Evolutionary conservation across 2,329 filamentous ascomycete species (phyloP).

Genomic region (Coniella vitis): DNA sequence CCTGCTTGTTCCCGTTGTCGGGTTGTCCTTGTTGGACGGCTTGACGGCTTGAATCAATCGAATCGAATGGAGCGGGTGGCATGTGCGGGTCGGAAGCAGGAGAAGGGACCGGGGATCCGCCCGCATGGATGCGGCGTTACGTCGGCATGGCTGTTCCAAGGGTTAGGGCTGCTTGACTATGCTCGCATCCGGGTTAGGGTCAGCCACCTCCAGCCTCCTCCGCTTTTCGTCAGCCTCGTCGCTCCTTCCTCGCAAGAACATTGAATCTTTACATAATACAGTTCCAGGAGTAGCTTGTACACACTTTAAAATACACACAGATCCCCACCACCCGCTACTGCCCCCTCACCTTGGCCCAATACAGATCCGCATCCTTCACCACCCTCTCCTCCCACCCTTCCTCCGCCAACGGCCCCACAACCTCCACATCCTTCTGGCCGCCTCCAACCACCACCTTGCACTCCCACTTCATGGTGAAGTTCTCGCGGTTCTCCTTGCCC

Average conservation of each 20-base stretch:
- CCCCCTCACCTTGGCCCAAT: constrained; percentile 33
- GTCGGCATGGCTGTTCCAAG: no score
- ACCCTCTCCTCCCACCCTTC: constrained; percentile 34
- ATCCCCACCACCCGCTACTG: neutral
- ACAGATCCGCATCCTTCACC: constrained; percentile 36
- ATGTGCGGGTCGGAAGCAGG: no score
- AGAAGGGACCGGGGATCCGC: no score
- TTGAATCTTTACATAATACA: neutral
- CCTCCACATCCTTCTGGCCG: constrained; percentile 40
- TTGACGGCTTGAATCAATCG: no score
- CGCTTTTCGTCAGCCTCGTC: neutral
- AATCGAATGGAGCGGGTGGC: no score
- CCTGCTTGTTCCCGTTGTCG: no score
- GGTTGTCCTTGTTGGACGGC: no score
- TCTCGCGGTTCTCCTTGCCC: constrained; percentile 41
- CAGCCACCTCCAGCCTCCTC: no score
- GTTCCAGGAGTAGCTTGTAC: no score
- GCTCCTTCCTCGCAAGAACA: neutral
- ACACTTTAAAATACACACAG: neutral
- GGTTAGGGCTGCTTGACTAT: no score
- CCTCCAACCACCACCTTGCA: constrained; percentile 41
- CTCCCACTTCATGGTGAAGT: constrained; percentile 44
- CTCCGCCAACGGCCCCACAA: constrained; percentile 39
- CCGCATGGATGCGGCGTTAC: no score
- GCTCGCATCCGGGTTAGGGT: no score